phyloP scores from a whole-genome alignment of 2,329 filamentous ascomycete genomes.

The Fusarium sp. region DNA sequence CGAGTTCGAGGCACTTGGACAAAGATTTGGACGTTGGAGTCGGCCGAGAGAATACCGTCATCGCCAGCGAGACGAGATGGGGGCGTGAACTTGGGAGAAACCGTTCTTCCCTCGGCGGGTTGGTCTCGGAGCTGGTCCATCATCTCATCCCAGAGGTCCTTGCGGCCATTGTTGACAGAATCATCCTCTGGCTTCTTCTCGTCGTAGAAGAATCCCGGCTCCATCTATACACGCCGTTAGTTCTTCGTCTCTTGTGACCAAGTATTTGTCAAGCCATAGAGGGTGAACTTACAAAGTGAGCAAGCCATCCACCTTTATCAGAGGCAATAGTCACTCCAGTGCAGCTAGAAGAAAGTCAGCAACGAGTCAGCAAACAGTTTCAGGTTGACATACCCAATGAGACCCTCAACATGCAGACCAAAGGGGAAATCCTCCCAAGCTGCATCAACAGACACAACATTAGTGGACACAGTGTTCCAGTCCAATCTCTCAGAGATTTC shows the following conservation, averaged over 20 bases:
- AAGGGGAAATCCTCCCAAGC: not conserved
- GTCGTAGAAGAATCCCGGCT: not conserved
- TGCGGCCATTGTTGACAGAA: not conserved
- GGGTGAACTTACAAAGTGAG: not conserved
- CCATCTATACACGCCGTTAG: not conserved
- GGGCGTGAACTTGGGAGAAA: not conserved
- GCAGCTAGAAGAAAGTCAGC: not conserved
- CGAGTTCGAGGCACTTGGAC: not conserved
- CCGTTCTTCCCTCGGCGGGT: not conserved
- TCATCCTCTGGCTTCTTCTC: not conserved
- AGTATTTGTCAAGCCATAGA: accelerated
- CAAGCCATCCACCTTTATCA: not conserved
- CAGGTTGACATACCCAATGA: not conserved
- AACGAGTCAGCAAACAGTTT: not conserved
- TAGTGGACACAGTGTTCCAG: not conserved
- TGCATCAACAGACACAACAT: not conserved
- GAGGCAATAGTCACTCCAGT: not conserved
- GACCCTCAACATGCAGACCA: not conserved
- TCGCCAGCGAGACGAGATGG: not conserved
- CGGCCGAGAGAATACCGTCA: not conserved
- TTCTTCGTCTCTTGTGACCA: not conserved
- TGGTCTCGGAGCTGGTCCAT: slow-evolving; percentile 7
- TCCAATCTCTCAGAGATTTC: not conserved
- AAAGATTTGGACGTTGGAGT: not conserved
- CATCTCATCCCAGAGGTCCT: not conserved